Evolutionary conservation across 139 green algal genomes (phyloP).

Genomic region (Picochlorum sp.): DNA sequence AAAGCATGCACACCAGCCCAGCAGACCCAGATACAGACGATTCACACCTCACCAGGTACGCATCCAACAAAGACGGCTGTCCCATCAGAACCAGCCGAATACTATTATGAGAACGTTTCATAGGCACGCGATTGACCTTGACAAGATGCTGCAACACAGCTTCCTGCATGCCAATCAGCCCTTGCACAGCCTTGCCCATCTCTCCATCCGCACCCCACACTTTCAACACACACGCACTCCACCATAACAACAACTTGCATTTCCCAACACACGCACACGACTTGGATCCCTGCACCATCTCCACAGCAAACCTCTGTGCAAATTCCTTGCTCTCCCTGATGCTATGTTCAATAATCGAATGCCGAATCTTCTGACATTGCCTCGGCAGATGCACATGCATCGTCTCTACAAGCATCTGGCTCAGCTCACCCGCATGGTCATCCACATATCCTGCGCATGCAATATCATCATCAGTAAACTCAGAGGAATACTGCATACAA

Average conservation of each 20-base stretch:
- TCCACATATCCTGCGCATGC: not conserved
- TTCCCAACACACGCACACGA: too few relatives aligned
- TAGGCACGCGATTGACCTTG: not conserved
- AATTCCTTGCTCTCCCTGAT: too few relatives aligned
- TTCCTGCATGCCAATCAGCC: slow-evolving; percentile 2
- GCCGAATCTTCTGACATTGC: not conserved
- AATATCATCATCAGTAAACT: not conserved
- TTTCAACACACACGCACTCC: not conserved
- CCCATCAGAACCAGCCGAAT: not conserved
- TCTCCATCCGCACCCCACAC: not conserved
- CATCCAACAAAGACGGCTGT: not conserved
- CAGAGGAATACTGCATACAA: too few relatives aligned
- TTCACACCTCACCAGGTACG: too few relatives aligned
- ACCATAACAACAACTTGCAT: not conserved
- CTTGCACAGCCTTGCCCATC: not conserved
- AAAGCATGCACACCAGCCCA: too few relatives aligned
- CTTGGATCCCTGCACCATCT: too few relatives aligned
- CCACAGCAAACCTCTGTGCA: too few relatives aligned
- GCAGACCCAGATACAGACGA: too few relatives aligned
- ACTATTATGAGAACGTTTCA: not conserved
- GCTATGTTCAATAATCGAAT: too few relatives aligned
- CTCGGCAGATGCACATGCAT: not conserved
- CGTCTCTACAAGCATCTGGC: not conserved
- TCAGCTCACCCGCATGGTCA: not conserved
- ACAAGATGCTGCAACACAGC: not conserved